These are phyloP conservation scores for Hypomontagnella submonticulosa DNA, from an alignment of 495 filamentous ascomycete genomes.

Conservation along the genomic window DNA sequence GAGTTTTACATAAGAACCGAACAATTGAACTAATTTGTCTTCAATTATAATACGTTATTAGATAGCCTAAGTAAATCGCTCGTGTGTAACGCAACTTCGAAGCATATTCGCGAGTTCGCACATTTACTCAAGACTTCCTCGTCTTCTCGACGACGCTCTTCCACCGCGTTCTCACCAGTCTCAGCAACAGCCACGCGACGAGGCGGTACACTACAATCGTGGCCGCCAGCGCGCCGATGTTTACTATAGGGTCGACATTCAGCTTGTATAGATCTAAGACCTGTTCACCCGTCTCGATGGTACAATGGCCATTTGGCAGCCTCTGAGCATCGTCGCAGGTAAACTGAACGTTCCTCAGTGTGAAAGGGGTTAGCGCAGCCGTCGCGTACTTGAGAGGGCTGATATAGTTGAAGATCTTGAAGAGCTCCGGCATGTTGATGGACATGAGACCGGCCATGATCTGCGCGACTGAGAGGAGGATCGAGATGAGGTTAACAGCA, in stretches of 20 bases:
- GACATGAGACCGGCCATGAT: constrained; percentile 77
- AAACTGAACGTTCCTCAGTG: constrained; percentile 66
- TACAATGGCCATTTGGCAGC: constrained; percentile 67
- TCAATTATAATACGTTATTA: neutral
- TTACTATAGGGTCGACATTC: constrained; percentile 64
- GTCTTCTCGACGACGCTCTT: constrained; percentile 41
- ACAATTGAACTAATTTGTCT: neutral
- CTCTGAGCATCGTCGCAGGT: constrained; percentile 66
- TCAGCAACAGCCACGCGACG: constrained; percentile 70
- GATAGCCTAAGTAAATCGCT: neutral
- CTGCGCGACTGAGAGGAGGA: constrained; percentile 71
- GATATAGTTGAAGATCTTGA: constrained; percentile 75
- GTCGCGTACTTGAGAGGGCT: constrained; percentile 75
- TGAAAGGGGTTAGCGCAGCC: constrained; percentile 70
- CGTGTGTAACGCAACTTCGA: too few species aligned
- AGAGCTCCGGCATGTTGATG: constrained; percentile 69
- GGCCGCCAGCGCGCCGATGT: constrained; percentile 69
- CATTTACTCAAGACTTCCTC: constrained; percentile 20
- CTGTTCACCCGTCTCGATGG: constrained; percentile 69
- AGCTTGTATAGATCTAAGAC: constrained; percentile 72
- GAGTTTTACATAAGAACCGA: neutral
- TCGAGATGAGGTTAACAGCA: constrained; percentile 73
- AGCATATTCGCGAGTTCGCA: too few species aligned
- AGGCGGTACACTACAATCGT: constrained; percentile 71
- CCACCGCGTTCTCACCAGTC: constrained; percentile 56